Percentiles rank a stretch among this genome's conserved stretches.
These are phyloP conservation scores for Aureobasidium sp. DNA, from an alignment of 2,329 filamentous ascomycete genomes.

Conservation along the genomic window DNA sequence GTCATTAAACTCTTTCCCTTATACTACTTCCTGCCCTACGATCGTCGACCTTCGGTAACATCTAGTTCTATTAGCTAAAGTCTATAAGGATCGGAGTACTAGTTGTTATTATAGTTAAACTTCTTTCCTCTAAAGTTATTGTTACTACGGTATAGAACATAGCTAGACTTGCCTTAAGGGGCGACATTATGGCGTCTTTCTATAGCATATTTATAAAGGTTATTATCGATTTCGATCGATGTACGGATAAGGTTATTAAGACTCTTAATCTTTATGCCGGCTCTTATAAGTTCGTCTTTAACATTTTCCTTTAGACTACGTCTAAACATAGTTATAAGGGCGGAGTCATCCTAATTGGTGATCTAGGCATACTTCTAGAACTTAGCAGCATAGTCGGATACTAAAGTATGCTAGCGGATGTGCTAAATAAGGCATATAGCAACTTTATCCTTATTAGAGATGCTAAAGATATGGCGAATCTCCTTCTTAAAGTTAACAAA, in stretches of 20 bases:
- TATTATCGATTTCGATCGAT: no score
- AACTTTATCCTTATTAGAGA: no score
- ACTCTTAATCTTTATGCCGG: no score
- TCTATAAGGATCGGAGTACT: not conserved
- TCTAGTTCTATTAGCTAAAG: constrained; percentile 1
- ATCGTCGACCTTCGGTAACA: constrained; percentile 1
- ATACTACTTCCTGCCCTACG: not conserved
- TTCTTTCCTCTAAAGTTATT: constrained; percentile 1
- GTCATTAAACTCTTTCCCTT: not conserved
- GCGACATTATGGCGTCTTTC: not conserved
- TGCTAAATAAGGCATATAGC: no score
- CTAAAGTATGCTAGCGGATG: no score
- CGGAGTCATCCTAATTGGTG: not conserved
- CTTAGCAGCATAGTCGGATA: not conserved
- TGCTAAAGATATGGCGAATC: no score
- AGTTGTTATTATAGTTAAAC: not conserved
- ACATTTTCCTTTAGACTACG: no score
- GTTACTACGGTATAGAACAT: not conserved
- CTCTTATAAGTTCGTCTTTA: no score
- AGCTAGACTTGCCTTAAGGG: no score
- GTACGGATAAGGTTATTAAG: no score
- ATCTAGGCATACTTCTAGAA: not conserved
- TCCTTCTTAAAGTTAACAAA: not conserved
- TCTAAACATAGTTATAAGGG: no score
- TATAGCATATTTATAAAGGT: constrained; percentile 1